Evolutionary conservation across 2,329 filamentous ascomycete genomes (phyloP), one percentile per base, ranked within the genome.

Genomic region (Cordyceps cicadae): DNA sequence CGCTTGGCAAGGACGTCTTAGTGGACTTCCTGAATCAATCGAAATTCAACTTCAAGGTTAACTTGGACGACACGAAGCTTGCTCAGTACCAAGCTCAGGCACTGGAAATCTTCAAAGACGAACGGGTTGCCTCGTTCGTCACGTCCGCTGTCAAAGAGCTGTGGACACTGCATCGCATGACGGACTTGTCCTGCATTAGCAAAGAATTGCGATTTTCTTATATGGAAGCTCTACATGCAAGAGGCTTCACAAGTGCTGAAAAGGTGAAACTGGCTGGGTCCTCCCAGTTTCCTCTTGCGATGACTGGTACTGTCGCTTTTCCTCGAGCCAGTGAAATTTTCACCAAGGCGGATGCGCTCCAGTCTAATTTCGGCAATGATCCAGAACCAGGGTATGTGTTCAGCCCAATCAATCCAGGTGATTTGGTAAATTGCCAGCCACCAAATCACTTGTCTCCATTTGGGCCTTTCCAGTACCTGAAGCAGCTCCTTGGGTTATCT

Each of bases 181-280:
- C 58, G n/a, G 41, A 53, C n/a, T 17, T 60, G 39, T 1, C n/a
- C 17, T 26, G 50, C 24, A 49, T 54, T 6, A 19, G 17, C 41
- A 53, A 48, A 5, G 51, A 53, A 26, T 32, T 60, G 11, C 11
- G 58, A 6, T 60, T 60, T n/a, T 60, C 58, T n/a, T 60, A 60
- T 29, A 60, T 60, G 58, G 58, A 60, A 21, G 58, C 58, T 34
- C 39, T 60, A 6, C 58, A 60, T 41, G 58, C 58, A 5, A 37
- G 50, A 41, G 58, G 58, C 26, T 60, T 60, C 29, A 54, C 50
- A 12, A 54, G 39, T 15, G 50, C 29, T 17, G 58, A 46, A 15
- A 60, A 24, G 29, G 39, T 60, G 17, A 51, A 60, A 14, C 7
- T 43, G 29, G 24, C 54, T 4, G 39, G 34, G 3, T 26, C 21